Conservation (phyloP, 306 rosid genomes). For the Cucurbita argyrosperma region DNA sequence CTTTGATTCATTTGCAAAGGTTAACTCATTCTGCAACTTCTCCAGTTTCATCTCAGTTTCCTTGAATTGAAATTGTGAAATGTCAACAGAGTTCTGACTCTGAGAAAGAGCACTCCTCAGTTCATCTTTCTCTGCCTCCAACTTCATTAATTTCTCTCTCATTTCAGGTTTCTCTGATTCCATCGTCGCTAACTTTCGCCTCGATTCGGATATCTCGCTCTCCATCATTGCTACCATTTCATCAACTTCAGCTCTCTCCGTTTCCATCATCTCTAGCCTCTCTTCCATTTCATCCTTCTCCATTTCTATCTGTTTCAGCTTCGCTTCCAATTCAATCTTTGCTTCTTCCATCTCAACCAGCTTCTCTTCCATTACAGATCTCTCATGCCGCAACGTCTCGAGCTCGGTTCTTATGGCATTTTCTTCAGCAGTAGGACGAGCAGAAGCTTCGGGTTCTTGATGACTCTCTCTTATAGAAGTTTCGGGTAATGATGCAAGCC, state of each 20-base stretch:
- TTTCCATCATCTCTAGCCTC: conserved; percentile 13
- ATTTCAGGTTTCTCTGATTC: conserved; percentile 27
- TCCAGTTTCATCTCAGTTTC: conserved; percentile 47
- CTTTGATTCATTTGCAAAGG: conserved; percentile 36
- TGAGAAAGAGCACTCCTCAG: conserved; percentile 37
- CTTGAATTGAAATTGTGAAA: conserved; percentile 38
- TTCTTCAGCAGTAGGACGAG: conserved; percentile 22
- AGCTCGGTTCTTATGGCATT: conserved; percentile 39
- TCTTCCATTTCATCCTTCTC: conserved; percentile 14
- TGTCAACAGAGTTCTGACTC: conserved; percentile 37
- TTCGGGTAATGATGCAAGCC: conserved; percentile 59
- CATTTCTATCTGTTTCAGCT: conserved; percentile 10
- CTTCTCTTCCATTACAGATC: conserved; percentile 36
- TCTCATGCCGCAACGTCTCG: conserved; percentile 44
- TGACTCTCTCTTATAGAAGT: conserved; percentile 20
- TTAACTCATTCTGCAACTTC: conserved; percentile 44
- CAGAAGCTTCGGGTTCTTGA: conserved; percentile 22
- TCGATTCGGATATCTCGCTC: conserved; percentile 10
- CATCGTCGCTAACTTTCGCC: conserved; percentile 32
- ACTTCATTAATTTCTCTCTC: conserved; percentile 33
- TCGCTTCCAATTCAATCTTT: conserved; percentile 29
- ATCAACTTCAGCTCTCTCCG: conserved; percentile 13
- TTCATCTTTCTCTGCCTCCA: conserved; percentile 48
- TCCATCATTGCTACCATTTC: not conserved
- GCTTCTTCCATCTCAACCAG: conserved; percentile 36